Evolutionary conservation across 768 basidiomycete species (phyloP), one percentile per base, ranked within the genome.

Genomic region (Tricholoma terreum): DNA sequence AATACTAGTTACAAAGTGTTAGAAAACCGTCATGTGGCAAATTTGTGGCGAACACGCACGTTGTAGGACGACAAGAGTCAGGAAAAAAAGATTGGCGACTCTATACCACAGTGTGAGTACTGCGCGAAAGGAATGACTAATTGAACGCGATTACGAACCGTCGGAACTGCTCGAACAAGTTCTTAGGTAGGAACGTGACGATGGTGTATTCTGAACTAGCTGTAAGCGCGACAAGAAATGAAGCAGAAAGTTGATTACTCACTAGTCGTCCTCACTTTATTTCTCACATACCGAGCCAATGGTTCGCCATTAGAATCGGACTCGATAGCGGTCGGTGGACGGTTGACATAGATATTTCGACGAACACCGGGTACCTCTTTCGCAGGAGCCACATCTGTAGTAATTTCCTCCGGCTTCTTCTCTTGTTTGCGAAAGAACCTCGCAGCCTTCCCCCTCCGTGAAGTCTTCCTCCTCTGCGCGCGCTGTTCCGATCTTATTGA

Each of bases 261-360:
- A 94, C 92, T 96, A 62, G 89, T 90, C 38, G 95, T 97, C 67
- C 89, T 80, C 61, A 98, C 93, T 81, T 97, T 98, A 70, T 97
- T 98, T 65, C 95, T 77, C 30, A 84, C 82, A 72, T 94, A 98
- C n/a, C 84, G 82, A 36, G 75, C 84, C 53, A 81, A 73, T 0
- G 92, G 94, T 57, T 95, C 89, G n/a, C 91, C 92, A 49, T 83
- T 67, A 2, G 76, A 71, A 65, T 88, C 86, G 38, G 88, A 71
- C 71, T 94, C 88, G 61, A 78, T 73, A 19, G 82, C 74, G 6
- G 87, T 78, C 31, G 90, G 75, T 1, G 86, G 82, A 38, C 80
- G 67, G 65, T 96, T 96, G 59, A 97, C 84, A 70, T 92, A 92
- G 57, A 98, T 71, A 62, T 88, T 90, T 65, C 94, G 78, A 50